Base-by-base conservation (phyloP, 2,329 filamentous ascomycete species). In the Sporothrix brasiliensis region DNA sequence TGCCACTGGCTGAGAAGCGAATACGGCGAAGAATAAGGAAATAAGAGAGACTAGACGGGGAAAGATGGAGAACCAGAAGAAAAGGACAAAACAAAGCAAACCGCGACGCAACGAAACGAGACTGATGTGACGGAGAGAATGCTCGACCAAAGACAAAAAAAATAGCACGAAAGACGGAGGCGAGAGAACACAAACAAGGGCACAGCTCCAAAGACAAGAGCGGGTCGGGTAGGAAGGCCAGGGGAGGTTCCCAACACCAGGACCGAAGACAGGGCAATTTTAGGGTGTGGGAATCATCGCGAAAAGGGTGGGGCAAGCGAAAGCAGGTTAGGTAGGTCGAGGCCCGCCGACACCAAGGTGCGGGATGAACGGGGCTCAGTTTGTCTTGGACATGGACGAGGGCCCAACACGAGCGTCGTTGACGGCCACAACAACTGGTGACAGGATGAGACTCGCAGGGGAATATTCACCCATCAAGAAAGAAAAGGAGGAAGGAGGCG, bases 201-300 rank as follows among this genome's bases (percentile, higher is more conserved):
- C 52, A 53, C n/a, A 54, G n/a, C 53, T 56, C 52, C 53, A 49
- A 56, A 47, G 66, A 68, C 21, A n/a, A 52, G 34, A 47, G 66
- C 34, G 66, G 50, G 50, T 13, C 24, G 44, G 24, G 39, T 34
- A 66, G 63, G 47, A 61, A 53, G 47, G 24, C 24, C 24, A 65
- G 7, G 44, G 60, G 44, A 27, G 47, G 24, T 21, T 14, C 34
- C 39, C 27, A 30, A 30, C 16, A 16, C 27, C 50, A 9, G 50
- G 50, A n/a, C 50, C 13, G 50, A 21, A n/a, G 44, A 63, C 60
- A 30, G 60, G 60, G 11, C 60, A 47, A 49, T 63, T 63, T 63
- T 63, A 63, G 60, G 60, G 60, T 39, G 60, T 63, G 60, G 60
- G 49, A 41, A 27, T 27, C 30, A 63, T 24, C 13, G 41, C 21